Conservation (phyloP, 2,329 filamentous ascomycete genomes). For the Alternaria novae-zelandiae region DNA sequence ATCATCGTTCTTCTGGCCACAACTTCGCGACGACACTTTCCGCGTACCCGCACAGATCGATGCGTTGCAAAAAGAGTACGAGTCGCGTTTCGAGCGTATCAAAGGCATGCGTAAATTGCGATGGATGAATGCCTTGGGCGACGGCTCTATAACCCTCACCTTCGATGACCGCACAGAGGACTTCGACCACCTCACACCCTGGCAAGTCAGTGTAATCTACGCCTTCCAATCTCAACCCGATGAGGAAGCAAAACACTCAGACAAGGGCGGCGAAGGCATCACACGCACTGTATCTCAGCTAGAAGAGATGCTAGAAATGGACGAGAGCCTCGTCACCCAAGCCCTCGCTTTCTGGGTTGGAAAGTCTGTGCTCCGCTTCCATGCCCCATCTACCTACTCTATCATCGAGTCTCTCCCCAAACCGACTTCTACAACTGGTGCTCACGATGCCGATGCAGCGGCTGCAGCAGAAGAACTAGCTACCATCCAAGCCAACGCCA, state of each 20-base stretch:
- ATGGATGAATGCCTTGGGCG: conserved; percentile 84
- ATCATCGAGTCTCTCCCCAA: conserved; percentile 66
- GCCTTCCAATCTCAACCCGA: conserved; percentile 68
- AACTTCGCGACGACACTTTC: conserved; percentile 74
- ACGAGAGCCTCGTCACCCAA: conserved; percentile 71
- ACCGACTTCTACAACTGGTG: conserved; percentile 22
- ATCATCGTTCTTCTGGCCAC: conserved; percentile 92
- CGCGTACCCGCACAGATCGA: conserved; percentile 65
- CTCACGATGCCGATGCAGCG: conserved; percentile 42
- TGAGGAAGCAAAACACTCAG: conserved; percentile 30
- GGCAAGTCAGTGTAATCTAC: conserved; percentile 87
- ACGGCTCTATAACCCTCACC: conserved; percentile 80
- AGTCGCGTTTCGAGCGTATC: conserved; percentile 75
- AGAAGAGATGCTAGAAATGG: conserved; percentile 68
- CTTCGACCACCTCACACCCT: conserved; percentile 78
- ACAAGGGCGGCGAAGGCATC: conserved; percentile 34
- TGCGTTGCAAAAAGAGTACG: conserved; percentile 72
- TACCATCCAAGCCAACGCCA: conserved; percentile 49
- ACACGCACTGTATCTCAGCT: conserved; percentile 55
- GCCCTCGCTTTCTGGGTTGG: conserved; percentile 76
- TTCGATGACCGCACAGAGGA: conserved; percentile 79
- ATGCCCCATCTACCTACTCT: conserved; percentile 59
- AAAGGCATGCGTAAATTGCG: conserved; percentile 86
- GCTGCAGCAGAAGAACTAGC: conserved; percentile 46
- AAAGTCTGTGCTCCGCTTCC: conserved; percentile 67